phyloP scores from a whole-genome alignment of 495 filamentous ascomycete genomes.

The Penicillium pancosmium region DNA sequence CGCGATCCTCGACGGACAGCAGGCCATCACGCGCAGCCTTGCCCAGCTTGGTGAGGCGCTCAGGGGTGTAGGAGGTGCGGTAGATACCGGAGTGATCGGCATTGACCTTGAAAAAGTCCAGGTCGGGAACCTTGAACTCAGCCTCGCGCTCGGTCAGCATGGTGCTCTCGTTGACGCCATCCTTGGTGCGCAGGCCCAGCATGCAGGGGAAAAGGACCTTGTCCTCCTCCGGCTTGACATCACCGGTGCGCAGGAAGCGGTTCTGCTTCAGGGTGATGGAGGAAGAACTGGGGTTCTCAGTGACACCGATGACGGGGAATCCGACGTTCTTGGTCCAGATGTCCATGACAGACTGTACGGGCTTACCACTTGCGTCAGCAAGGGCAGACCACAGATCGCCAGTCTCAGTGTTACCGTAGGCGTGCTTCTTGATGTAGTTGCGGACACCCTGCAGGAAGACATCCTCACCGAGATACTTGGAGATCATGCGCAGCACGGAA shows the following conservation, averaged over 20 bases:
- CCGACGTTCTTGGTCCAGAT: slow-evolving; percentile 73
- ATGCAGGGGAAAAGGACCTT: slow-evolving; percentile 68
- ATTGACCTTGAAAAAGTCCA: slow-evolving; percentile 71
- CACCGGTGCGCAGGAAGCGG: slow-evolving; percentile 67
- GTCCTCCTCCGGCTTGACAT: slow-evolving; percentile 71
- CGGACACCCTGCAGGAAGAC: slow-evolving; percentile 91
- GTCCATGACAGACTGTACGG: slow-evolving; percentile 73
- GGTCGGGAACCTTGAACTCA: slow-evolving; percentile 65
- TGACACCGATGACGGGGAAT: slow-evolving; percentile 65
- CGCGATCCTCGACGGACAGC: slow-evolving; percentile 90
- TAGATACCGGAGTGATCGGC: slow-evolving; percentile 68
- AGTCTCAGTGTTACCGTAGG: slow-evolving; percentile 75
- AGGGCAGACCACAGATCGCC: slow-evolving; percentile 90
- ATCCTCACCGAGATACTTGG: slow-evolving; percentile 91
- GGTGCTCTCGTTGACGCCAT: slow-evolving; percentile 58
- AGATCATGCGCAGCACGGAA: slow-evolving; percentile 96
- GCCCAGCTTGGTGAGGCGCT: slow-evolving; percentile 63
- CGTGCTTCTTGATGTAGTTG: slow-evolving; percentile 91
- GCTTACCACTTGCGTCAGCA: slow-evolving; percentile 87
- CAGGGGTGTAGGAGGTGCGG: slow-evolving; percentile 64
- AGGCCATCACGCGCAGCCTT: slow-evolving; percentile 81
- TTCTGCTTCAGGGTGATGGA: slow-evolving; percentile 64
- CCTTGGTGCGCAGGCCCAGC: slow-evolving; percentile 60
- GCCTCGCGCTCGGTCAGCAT: slow-evolving; percentile 73
- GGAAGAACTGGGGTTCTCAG: slow-evolving; percentile 50